These are phyloP conservation scores for Vaccinium darrowii DNA, from an alignment of 148 eudicot genomes.

Conservation along the genomic window DNA sequence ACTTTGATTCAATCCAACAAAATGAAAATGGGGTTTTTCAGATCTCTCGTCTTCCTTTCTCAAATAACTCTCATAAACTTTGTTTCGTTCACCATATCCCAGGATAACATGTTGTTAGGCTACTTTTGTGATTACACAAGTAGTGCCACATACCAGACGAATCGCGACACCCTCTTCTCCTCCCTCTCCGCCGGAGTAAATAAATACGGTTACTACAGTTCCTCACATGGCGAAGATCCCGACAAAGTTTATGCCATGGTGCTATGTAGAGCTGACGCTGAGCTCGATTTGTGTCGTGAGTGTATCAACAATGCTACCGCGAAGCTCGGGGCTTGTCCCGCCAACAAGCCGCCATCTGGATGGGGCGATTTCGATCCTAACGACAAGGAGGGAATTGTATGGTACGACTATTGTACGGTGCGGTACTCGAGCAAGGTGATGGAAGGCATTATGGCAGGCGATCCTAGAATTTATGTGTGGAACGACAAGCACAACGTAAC, in stretches of 20 bases:
- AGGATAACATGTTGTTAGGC: neutral
- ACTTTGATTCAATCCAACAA: no score
- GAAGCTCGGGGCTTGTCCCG: constrained; percentile 11
- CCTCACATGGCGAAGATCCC: constrained; percentile 25
- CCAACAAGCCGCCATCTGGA: constrained; percentile 19
- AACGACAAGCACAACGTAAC: no score
- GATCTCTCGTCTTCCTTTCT: neutral
- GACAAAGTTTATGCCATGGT: constrained; percentile 36
- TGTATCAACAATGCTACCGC: constrained; percentile 24
- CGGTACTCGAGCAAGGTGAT: no score
- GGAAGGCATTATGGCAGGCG: no score
- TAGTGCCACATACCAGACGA: constrained; percentile 28
- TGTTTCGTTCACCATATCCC: neutral
- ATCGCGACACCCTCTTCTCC: constrained; percentile 35
- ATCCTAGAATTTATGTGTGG: no score
- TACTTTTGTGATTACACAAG: constrained; percentile 23
- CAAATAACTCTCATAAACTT: neutral
- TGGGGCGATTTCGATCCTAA: neutral
- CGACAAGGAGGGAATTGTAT: no score
- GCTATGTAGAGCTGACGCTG: constrained; percentile 30
- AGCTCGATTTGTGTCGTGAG: constrained; percentile 4
- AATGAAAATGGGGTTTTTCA: neutral
- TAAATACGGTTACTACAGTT: constrained; percentile 36
- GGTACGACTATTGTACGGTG: no score
- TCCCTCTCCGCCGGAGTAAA: constrained; percentile 36